phyloP scores from a whole-genome alignment of 2,329 filamentous ascomycete species.

The Paecilomyces dactylethromorphus region DNA sequence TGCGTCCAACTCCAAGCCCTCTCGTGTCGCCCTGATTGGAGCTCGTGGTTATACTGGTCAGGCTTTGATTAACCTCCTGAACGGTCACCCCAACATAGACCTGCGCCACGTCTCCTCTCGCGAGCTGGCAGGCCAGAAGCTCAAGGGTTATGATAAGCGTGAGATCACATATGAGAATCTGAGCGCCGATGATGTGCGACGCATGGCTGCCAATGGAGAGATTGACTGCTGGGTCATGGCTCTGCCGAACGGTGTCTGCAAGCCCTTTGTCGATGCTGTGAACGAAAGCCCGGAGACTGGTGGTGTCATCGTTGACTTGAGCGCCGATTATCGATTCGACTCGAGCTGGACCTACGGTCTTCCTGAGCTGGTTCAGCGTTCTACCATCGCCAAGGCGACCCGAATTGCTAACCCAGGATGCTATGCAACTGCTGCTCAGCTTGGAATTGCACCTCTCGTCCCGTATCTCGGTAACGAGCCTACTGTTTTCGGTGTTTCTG shows the following conservation, averaged over 20 bases:
- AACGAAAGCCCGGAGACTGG: slow-evolving; percentile 60
- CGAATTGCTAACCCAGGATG: slow-evolving; percentile 91
- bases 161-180: slow-evolving; percentile 91
- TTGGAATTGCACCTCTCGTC: slow-evolving; percentile 78
- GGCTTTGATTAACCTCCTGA: slow-evolving; percentile 78
- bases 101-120: slow-evolving; percentile 88
- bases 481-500: slow-evolving; percentile 82
- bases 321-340: slow-evolving; percentile 94
- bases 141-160: slow-evolving; percentile 85
- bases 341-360: slow-evolving; percentile 81
- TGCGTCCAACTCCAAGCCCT: slow-evolving; percentile 69
- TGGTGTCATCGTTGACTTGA: slow-evolving; percentile 84
- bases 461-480: slow-evolving; percentile 72
- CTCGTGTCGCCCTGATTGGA: slow-evolving; percentile 80
- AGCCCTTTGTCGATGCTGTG: slow-evolving; percentile 86
- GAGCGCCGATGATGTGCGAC: slow-evolving; percentile 74
- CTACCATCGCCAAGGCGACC: slow-evolving; percentile 67
- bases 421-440: slow-evolving; percentile 87
- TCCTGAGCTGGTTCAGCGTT: slow-evolving; percentile 74
- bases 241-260: slow-evolving; percentile 88
- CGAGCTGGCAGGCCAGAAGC: slow-evolving; percentile 78
- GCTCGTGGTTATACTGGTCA: slow-evolving; percentile 93
- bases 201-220: slow-evolving; percentile 75
- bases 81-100: slow-evolving; percentile 83
- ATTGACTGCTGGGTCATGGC: slow-evolving; percentile 98